phyloP scores from a whole-genome alignment of 148 eudicot species.

The Camellia japonica region DNA sequence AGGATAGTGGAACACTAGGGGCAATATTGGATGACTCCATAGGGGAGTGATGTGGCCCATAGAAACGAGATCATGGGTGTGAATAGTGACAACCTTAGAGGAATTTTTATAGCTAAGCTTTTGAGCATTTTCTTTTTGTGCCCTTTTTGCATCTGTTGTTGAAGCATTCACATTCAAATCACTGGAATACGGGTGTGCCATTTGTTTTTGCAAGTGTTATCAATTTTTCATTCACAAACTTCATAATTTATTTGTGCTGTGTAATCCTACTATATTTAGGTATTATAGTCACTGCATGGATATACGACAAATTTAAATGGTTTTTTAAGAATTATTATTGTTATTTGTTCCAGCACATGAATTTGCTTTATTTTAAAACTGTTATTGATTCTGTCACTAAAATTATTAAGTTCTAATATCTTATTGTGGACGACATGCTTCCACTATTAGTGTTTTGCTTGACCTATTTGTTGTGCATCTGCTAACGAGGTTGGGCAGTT shows the following conservation, averaged over 20 bases:
- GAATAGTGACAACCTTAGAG: too few relatives aligned
- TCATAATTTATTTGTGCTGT: background rate
- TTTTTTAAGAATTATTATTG: background rate
- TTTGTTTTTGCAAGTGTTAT: background rate
- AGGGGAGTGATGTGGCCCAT: too few relatives aligned
- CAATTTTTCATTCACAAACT: background rate
- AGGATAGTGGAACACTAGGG: too few relatives aligned
- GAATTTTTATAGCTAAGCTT: too few relatives aligned
- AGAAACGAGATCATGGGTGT: too few relatives aligned
- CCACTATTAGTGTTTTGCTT: background rate
- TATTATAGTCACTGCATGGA: background rate
- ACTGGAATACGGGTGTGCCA: too few relatives aligned
- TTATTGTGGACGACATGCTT: background rate
- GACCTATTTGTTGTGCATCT: background rate
- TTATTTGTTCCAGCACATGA: background rate
- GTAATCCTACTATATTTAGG: background rate
- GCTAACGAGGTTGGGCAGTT: background rate
- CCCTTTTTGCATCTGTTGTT: too few relatives aligned
- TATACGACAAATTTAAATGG: background rate
- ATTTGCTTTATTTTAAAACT: background rate
- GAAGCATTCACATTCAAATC: too few relatives aligned
- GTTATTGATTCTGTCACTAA: background rate
- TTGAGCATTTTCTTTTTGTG: too few relatives aligned
- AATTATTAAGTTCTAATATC: background rate
- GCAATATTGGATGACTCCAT: too few relatives aligned